Conservation (phyloP, 306 rosid species). For the Castanopsis chinensis region DNA sequence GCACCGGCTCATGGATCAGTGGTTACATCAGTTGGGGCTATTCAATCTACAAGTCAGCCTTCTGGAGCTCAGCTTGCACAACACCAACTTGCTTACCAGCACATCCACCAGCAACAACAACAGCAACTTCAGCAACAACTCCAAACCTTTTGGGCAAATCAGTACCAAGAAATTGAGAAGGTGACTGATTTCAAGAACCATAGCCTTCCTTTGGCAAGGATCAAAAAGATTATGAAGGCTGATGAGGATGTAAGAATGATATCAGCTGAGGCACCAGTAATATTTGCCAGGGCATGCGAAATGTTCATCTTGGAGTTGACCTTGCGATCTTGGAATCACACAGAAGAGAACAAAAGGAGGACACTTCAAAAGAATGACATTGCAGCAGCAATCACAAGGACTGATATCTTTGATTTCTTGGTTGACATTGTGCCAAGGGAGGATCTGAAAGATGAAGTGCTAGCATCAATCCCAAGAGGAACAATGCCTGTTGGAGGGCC, state of each 20-base stretch:
- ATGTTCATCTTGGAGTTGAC: slow-evolving; percentile 74
- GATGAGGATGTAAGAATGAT: slow-evolving; percentile 78
- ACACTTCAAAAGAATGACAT: slow-evolving; percentile 72
- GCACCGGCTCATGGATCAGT: slow-evolving; percentile 25
- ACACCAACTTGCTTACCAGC: slow-evolving; percentile 64
- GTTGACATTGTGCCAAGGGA: slow-evolving; percentile 69
- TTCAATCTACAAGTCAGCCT: slow-evolving; percentile 47
- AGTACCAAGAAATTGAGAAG: slow-evolving; percentile 57
- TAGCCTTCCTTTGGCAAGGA: slow-evolving; percentile 73
- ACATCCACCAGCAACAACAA: slow-evolving; percentile 51
- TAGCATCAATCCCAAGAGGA: slow-evolving; percentile 65
- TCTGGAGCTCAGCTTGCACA: slow-evolving; percentile 52
- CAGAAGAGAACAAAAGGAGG: slow-evolving; percentile 69
- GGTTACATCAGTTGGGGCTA: slow-evolving; percentile 31
- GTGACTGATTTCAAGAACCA: slow-evolving; percentile 73
- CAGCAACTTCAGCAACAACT: slow-evolving; percentile 62
- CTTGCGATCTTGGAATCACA: slow-evolving; percentile 72
- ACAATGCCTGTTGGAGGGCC: slow-evolving; percentile 46
- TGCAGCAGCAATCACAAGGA: slow-evolving; percentile 72
- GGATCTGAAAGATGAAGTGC: slow-evolving; percentile 71
- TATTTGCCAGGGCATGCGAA: slow-evolving; percentile 71
- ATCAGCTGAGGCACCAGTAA: slow-evolving; percentile 72
- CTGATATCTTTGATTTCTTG: slow-evolving; percentile 68
- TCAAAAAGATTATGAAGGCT: slow-evolving; percentile 77
- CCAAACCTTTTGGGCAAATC: slow-evolving; percentile 54